Evolutionary conservation across 2,329 filamentous ascomycete species (phyloP).

Genomic region (Pyricularia pennisetigena): DNA sequence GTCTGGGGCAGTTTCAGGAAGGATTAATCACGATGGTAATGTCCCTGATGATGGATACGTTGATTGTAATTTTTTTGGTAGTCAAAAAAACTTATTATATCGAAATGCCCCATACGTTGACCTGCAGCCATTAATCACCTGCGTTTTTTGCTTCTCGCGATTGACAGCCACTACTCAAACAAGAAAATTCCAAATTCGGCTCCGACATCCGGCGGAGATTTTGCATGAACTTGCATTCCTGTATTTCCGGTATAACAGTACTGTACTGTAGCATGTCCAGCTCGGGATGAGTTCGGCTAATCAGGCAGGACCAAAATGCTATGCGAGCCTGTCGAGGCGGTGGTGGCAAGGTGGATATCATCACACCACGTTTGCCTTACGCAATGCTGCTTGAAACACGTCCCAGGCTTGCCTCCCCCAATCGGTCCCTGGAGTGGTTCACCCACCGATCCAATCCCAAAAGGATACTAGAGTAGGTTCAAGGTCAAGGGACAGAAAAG

Average conservation of each 20-base stretch:
- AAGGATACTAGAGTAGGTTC: neutral
- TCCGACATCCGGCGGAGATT: neutral
- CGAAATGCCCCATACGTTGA: neutral
- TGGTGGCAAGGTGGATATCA: neutral
- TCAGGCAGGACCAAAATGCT: no score
- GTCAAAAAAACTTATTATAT: neutral
- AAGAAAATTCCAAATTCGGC: neutral
- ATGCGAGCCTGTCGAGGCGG: no score
- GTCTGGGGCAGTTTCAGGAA: neutral
- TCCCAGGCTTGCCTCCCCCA: neutral
- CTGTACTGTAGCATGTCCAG: no score
- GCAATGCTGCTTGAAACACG: neutral
- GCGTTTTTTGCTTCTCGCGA: neutral
- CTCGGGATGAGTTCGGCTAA: neutral
- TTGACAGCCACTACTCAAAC: neutral
- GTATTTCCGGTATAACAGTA: no score
- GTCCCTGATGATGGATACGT: neutral
- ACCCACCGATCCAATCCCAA: neutral
- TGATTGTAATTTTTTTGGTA: neutral
- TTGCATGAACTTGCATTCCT: neutral
- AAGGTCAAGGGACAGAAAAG: neutral
- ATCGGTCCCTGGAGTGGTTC: neutral
- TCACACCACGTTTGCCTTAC: neutral
- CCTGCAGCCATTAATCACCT: no score
- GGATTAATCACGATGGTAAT: neutral